A percentile compares a stretch with the other conserved stretches of the same genome.
phyloP scores from a whole-genome alignment of 495 filamentous ascomycete genomes.

The Trichoderma virens region DNA sequence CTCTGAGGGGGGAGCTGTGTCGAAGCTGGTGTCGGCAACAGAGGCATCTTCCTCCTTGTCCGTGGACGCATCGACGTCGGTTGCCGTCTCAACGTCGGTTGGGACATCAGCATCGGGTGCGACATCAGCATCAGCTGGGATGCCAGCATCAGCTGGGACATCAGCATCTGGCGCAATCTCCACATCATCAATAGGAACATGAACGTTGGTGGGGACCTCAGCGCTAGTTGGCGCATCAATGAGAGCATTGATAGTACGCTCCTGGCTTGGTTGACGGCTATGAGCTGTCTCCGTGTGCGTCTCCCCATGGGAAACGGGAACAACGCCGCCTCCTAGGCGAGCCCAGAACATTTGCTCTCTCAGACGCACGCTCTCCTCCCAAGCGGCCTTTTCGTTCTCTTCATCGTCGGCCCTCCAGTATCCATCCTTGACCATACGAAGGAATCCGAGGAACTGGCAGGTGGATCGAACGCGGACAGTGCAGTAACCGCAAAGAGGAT shows the following conservation, averaged over 20 bases:
- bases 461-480: constrained; percentile 73
- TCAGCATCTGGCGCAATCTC: not conserved
- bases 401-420: constrained; percentile 71
- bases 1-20: constrained; percentile 1
- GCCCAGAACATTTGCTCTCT: constrained; percentile 96
- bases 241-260: not conserved
- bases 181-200: not conserved
- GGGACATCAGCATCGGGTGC: not conserved
- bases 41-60: constrained; percentile 1
- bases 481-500: constrained; percentile 87
- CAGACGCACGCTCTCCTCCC: constrained; percentile 86
- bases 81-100: not conserved
- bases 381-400: constrained; percentile 73
- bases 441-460: constrained; percentile 86
- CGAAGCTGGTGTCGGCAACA: not conserved
- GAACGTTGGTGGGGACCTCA: not conserved
- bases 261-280: not conserved
- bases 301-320: constrained; percentile 47
- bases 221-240: not conserved
- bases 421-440: constrained; percentile 83
- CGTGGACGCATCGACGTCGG: not conserved
- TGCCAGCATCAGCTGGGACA: not conserved
- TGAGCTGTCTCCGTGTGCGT: not conserved
- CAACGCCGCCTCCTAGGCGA: constrained; percentile 77
- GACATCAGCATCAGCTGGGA: not conserved